Percentiles rank a stretch among this genome's conserved stretches.
Conservation (phyloP, 768 basidiomycete genomes). For the Pleurotus giganteus region DNA sequence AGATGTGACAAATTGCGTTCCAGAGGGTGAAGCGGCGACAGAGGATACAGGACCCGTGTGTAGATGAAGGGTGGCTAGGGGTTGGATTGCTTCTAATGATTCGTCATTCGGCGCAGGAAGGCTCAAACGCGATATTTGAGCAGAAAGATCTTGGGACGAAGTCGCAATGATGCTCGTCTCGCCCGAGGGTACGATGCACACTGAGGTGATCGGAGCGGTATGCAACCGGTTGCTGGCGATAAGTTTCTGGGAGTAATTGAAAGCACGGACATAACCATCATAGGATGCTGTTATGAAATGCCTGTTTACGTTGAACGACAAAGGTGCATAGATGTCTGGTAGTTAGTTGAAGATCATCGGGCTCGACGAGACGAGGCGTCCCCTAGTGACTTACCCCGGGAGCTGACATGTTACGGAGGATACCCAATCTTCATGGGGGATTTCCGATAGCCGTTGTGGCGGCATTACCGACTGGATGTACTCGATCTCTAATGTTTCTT, state of each 20-base stretch:
- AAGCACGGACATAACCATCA: conserved; percentile 72
- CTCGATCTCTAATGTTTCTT: conserved; percentile 90
- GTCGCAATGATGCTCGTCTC: conserved; percentile 51
- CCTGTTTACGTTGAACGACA: conserved; percentile 30
- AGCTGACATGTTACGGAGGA: conserved; percentile 69
- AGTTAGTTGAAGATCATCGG: conserved; percentile 11
- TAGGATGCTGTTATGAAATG: conserved; percentile 79
- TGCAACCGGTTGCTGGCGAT: conserved; percentile 52
- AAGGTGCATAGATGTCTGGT: not conserved
- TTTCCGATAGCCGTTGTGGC: conserved; percentile 73
- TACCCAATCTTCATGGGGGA: conserved; percentile 94
- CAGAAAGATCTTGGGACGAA: conserved; percentile 79
- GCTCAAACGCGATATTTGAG: conserved; percentile 46
- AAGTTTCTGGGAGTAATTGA: conserved; percentile 65
- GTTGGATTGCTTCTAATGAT: conserved; percentile 14
- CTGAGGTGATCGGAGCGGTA: conserved; percentile 64
- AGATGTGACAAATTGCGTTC: conserved; percentile 71
- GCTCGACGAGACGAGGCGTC: not conserved
- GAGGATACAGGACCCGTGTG: conserved; percentile 83
- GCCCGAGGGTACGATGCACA: conserved; percentile 49
- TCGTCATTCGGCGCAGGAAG: conserved; percentile 21
- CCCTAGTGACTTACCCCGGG: conserved; percentile 40
- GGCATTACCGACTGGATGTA: conserved; percentile 90
- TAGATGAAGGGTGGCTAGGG: conserved; percentile 73
- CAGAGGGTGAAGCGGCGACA: conserved; percentile 51